A percentile compares a stretch with the other conserved stretches of the same genome.
Conservation (phyloP, 352 stramenopile genomes). For the Phytophthora capsici region DNA sequence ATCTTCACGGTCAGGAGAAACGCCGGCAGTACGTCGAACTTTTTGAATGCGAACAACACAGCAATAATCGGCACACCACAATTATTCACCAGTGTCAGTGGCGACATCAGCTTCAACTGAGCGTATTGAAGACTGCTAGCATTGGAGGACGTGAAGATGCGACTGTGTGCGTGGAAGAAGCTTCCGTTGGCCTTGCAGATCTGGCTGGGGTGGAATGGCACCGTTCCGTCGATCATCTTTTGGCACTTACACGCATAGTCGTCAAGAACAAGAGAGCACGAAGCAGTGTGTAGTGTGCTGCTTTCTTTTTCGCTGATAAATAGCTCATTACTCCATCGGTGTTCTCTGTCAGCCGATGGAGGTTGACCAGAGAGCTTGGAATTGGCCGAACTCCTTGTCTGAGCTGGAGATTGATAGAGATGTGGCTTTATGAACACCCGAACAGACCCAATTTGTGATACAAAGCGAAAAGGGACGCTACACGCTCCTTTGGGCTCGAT, state of each 20-base stretch:
- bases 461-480: slow-evolving; percentile 72
- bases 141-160: slow-evolving; percentile 72
- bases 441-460: slow-evolving; percentile 58
- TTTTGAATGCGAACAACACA: slow-evolving; percentile 85
- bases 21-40: slow-evolving; percentile 53
- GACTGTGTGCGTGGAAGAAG: slow-evolving; percentile 72
- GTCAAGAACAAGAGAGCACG: slow-evolving; percentile 70
- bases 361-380: slow-evolving; percentile 19
- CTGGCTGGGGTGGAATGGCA: slow-evolving; percentile 74
- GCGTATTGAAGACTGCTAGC: slow-evolving; percentile 71
- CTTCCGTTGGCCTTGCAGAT: slow-evolving; percentile 74
- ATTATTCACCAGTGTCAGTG: slow-evolving; percentile 81
- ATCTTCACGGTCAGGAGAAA: slow-evolving; percentile 63
- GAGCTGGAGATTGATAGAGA: slow-evolving; percentile 13
- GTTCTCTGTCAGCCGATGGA: slow-evolving; percentile 39
- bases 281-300: slow-evolving; percentile 60
- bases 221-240: slow-evolving; percentile 79
- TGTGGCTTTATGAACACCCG: slow-evolving; percentile 74
- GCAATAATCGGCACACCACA: slow-evolving; percentile 71
- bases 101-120: slow-evolving; percentile 68
- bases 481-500: slow-evolving; percentile 70
- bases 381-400: neutral
- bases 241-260: slow-evolving; percentile 82
- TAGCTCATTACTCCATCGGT: slow-evolving; percentile 86
- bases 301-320: slow-evolving; percentile 77